Base-by-base conservation (phyloP, 371 early-diverging fungal species). In the Phascolomyces articulosus region DNA sequence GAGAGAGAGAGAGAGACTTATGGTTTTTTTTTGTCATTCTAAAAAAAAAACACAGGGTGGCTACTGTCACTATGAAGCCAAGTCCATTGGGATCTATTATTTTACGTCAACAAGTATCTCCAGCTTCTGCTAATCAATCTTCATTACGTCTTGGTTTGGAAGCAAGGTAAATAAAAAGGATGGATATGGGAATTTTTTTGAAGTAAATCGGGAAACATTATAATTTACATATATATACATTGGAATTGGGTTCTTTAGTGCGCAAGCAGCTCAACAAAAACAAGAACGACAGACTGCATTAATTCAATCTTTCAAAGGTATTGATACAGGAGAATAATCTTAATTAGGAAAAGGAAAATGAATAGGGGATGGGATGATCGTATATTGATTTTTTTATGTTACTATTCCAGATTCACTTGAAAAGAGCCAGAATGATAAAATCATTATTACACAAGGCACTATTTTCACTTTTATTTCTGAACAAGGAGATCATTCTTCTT, bases 71-170 rank as follows among this genome's bases (percentile, higher is more conserved):
- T 2, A 58, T 65, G 26, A 80, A 78, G 65, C 72, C 68, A 23
- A 70, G 29, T 10, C 49, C 70, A 0, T 28, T 68, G 9, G 78
- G 72, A 20, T 64, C 77, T 4, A 24, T 83, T 16, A 58, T 77
- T 18, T 63, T 83, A 18, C 69, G 72, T 31, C 66, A 65, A 29
- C 67, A 66, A 34, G 67, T 65, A 4, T 44, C 68, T 4, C 58
- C 64, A 10, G 21, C 62, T 1, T 55, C 71, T 10, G 51, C 60
- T 3, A 65, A 58, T 38, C 56, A 47, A 8, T 66, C 66, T n/a
- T 59, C 63, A 3, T 40, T 83, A 20, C 76, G 78, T 34, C 60
- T 83, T n/a, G 83, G 79, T n/a, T 58, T 80, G 31, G 78, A 78
- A 47, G 20, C 68, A 44, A 63, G 40, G 76, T 72, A 65, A 34